Evolutionary conservation across 2,329 filamentous ascomycete species (phyloP).

Genomic region (Amphichorda felina): DNA sequence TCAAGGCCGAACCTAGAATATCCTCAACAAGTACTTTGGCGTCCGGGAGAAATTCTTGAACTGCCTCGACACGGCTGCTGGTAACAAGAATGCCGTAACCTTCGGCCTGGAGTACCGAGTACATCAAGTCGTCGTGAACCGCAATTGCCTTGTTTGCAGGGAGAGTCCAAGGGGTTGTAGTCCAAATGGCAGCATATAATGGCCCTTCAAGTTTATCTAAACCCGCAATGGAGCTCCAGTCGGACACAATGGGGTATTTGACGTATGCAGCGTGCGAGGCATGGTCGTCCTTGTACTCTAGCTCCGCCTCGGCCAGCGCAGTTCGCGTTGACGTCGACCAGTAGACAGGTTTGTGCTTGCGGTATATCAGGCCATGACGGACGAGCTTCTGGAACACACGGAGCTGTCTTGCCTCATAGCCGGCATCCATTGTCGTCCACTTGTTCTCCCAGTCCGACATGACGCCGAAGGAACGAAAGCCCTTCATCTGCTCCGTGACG

Average conservation of each 20-base stretch:
- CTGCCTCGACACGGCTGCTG: conserved; percentile 52
- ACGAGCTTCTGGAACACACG: conserved; percentile 67
- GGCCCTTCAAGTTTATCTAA: conserved; percentile 29
- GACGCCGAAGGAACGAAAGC: conserved; percentile 61
- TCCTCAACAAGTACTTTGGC: conserved; percentile 40
- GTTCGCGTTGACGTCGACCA: conserved; percentile 74
- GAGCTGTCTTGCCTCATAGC: conserved; percentile 65
- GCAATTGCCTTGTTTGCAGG: conserved; percentile 88
- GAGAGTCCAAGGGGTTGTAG: conserved; percentile 94
- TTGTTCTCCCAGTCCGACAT: conserved; percentile 71
- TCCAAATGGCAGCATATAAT: conserved; percentile 87
- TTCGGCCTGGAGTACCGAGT: conserved; percentile 51
- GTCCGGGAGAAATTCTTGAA: conserved; percentile 36
- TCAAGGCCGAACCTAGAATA: conserved; percentile 54
- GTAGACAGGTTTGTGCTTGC: conserved; percentile 72
- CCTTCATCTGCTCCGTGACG: conserved; percentile 59
- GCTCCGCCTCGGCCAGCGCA: conserved; percentile 71
- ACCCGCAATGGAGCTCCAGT: conserved; percentile 16
- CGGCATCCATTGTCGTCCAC: conserved; percentile 70
- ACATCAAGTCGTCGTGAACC: conserved; percentile 62
- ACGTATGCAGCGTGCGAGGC: conserved; percentile 66
- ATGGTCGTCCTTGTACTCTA: conserved; percentile 72
- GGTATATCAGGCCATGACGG: conserved; percentile 60
- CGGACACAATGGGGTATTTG: conserved; percentile 55
- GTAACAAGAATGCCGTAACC: conserved; percentile 59